phyloP scores from a whole-genome alignment of 1,284 basidiomycete genomes.

The Exobasidium cylindrosporum region DNA sequence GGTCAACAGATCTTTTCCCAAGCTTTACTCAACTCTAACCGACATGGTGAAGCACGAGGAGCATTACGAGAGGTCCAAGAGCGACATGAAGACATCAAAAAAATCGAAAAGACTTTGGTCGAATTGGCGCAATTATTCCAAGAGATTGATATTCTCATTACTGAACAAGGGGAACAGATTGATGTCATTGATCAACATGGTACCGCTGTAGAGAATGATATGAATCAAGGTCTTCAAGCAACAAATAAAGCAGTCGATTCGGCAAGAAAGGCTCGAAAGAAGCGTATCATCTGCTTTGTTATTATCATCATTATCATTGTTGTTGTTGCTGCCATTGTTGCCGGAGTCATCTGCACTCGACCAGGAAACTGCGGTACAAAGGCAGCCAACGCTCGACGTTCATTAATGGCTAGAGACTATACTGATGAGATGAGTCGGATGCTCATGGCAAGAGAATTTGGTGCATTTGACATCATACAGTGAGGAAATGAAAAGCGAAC shows the following conservation, averaged over 20 bases:
- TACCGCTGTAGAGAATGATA: slow-evolving; percentile 45
- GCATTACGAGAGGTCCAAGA: slow-evolving; percentile 88
- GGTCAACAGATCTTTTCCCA: slow-evolving; percentile 74
- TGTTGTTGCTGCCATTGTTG: slow-evolving; percentile 38
- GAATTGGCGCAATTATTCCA: slow-evolving; percentile 85
- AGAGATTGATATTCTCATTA: slow-evolving; percentile 60
- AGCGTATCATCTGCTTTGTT: slow-evolving; percentile 57
- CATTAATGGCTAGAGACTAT: background rate
- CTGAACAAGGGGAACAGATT: slow-evolving; percentile 53
- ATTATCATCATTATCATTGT: slow-evolving; percentile 40
- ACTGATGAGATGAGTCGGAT: background rate
- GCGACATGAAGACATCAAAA: slow-evolving; percentile 80
- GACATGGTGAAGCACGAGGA: slow-evolving; percentile 76
- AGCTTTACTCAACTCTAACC: slow-evolving; percentile 73
- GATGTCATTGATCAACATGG: slow-evolving; percentile 49
- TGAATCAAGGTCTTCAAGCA: slow-evolving; percentile 59
- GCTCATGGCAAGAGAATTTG: background rate
- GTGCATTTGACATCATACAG: no score
- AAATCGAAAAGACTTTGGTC: slow-evolving; percentile 79
- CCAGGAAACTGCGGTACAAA: slow-evolving; percentile 15
- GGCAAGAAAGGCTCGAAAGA: slow-evolving; percentile 72
- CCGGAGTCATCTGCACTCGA: slow-evolving; percentile 34
- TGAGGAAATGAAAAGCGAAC: no score
- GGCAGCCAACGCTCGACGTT: background rate
- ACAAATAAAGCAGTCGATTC: slow-evolving; percentile 68